These are phyloP conservation scores for Alternaria arbusti DNA, from an alignment of 2,329 filamentous ascomycete species.

Conservation along the genomic window DNA sequence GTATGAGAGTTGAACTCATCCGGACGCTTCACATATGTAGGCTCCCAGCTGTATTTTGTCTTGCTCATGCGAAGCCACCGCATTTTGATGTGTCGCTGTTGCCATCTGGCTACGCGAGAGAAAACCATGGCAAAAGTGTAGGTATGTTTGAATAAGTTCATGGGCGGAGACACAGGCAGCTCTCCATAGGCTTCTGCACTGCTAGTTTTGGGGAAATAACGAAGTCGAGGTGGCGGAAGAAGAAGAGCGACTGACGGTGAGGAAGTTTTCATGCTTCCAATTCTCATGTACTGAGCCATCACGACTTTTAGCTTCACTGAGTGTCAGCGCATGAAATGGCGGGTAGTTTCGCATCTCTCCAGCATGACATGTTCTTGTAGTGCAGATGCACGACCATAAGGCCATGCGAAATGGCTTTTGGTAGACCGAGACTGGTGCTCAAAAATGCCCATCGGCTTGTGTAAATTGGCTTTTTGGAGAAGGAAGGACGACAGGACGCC, in stretches of 20 bases:
- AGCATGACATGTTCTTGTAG: not conserved
- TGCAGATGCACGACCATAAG: not conserved
- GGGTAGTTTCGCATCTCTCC: not conserved
- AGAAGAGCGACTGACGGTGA: not conserved
- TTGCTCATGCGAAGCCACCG: not conserved
- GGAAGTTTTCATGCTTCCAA: not conserved
- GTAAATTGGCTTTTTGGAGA: not conserved
- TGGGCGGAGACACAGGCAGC: not conserved
- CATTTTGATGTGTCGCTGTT: not conserved
- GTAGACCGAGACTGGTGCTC: not conserved
- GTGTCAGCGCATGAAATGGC: not conserved
- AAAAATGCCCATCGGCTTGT: accelerated
- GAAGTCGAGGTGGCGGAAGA: not conserved
- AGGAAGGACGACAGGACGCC: not conserved
- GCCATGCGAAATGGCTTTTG: not conserved
- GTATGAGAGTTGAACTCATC: not conserved
- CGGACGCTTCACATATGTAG: not conserved
- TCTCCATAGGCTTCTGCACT: not conserved
- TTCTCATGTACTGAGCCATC: accelerated
- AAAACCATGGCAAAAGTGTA: too few relatives aligned
- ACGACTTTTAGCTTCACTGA: not conserved
- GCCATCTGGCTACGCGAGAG: not conserved
- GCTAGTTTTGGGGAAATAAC: too few relatives aligned
- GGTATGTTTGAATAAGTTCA: too few relatives aligned
- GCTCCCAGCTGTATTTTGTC: not conserved